Base-by-base conservation (phyloP, 1,284 basidiomycete species). In the Moesziomyces antarcticus region DNA sequence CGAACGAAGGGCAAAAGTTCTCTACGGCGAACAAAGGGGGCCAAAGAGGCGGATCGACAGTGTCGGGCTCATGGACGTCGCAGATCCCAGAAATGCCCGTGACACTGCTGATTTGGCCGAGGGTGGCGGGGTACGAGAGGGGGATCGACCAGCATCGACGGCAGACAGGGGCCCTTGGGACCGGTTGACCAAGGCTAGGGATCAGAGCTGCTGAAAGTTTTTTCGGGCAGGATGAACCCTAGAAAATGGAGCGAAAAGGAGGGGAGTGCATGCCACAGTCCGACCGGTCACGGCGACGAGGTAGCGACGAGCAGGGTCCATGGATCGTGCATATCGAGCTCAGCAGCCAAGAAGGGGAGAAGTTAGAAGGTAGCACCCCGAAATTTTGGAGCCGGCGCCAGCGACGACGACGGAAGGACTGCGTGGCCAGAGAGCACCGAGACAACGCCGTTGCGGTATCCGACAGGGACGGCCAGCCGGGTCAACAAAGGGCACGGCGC, bases 61-160 rank as follows among this genome's bases (percentile, higher is more conserved):
- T 69, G 56, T 69, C 37, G 37, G 51, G 30, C 16, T 45, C 18
- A 50, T 58, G 51, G 51, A 69, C 49, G 50, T 24, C 51, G 56
- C 42, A 55, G 66, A 59, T 69, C 66, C 42, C 35, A 43, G 66
- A 69, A 56, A 69, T 63, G 66, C 60, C 60, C 59, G 56, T 56
- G 56, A 69, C 30, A 69, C 59, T 44, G 60, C 48, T 59, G 42
- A 59, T 55, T 50, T 63, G 66, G 56, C 60, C 51, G 66, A 56
- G 48, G 45, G 21, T 25, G 52, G 66, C 56, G 37, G 16, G 42
- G 47, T 22, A 63, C 50, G 49, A 57, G 60, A 58, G 59, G 40
- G 44, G 25, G 37, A 40, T 64, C 46, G 55, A 25, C 56, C 18
- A 37, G 21, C 56, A 42, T 37, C 45, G 27, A 56, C n/a, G 24